phyloP scores from a whole-genome alignment of 2,329 filamentous ascomycete species.

The Hypoxylon sp. region DNA sequence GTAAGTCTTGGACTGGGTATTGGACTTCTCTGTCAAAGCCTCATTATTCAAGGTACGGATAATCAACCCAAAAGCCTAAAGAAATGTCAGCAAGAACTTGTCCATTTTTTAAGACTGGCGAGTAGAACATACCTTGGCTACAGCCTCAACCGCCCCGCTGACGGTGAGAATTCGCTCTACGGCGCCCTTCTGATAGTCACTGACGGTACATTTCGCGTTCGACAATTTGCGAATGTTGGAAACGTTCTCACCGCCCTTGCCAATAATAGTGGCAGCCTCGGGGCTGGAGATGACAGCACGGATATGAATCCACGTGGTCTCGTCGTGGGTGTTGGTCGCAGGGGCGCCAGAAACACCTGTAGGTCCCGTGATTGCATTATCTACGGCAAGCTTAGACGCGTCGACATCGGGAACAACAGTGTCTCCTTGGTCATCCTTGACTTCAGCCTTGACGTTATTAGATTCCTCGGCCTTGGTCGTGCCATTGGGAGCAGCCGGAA shows the following conservation, averaged over 20 bases:
- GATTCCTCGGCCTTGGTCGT: constrained; percentile 59
- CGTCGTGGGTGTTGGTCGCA: constrained; percentile 77
- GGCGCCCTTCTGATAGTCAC: constrained; percentile 96
- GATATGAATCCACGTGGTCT: constrained; percentile 96
- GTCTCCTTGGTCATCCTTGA: constrained; percentile 74
- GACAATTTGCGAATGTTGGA: constrained; percentile 96
- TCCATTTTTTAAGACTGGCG: constrained; percentile 20
- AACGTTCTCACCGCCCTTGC: constrained; percentile 98
- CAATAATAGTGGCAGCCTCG: constrained; percentile 97
- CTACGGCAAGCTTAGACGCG: constrained; percentile 65
- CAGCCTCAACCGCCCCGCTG: constrained; percentile 94
- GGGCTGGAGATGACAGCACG: constrained; percentile 97
- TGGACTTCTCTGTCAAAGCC: constrained; percentile 87
- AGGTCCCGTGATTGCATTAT: constrained; percentile 57
- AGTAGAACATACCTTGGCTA: constrained; percentile 81
- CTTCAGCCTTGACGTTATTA: constrained; percentile 64
- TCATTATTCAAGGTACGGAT: constrained; percentile 99
- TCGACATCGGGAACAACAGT: constrained; percentile 75
- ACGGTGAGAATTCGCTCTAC: constrained; percentile 98
- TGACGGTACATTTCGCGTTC: constrained; percentile 97
- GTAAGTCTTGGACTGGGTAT: constrained; percentile 95
- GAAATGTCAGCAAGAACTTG: constrained; percentile 31
- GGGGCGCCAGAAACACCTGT: constrained; percentile 53
- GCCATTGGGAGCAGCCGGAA: constrained; percentile 63
- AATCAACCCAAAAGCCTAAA: constrained; percentile 93